Evolutionary conservation across 2,329 filamentous ascomycete species (phyloP), one percentile per base, ranked within the genome.

Genomic region (Septoria linicola): DNA sequence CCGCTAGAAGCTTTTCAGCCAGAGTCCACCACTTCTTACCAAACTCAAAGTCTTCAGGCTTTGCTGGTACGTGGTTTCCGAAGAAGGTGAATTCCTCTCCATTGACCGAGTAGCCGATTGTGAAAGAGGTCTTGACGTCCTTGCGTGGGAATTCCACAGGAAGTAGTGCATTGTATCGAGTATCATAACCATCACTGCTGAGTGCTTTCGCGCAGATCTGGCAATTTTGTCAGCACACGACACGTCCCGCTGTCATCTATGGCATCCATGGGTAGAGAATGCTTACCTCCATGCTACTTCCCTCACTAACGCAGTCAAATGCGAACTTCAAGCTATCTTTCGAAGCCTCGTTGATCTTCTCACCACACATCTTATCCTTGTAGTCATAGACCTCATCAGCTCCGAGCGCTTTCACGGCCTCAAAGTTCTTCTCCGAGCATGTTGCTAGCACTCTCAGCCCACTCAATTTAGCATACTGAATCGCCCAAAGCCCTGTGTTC

Each of bases 341-440:
- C 8, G 59, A 57, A 10, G 41, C 49, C n/a, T 52, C 46, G 2
- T 51, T 41, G 61, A 80, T 79, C 47, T 76, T 68, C 25, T 66
- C 63, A 1, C 69, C 68, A 19, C 68, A 68, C 13, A 68, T 68
- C 0, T 71, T 64, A 6, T 69, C 69, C 3, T 65, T 66, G 66
- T 80, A 80, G 63, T 80, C 72, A 53, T 77, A 77, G 10, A 71
- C 71, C 16, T 66, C 66, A 52, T 72, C 69, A 1, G 76, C 76
- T 14, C 78, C 78, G 3, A 75, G 65, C 2, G 55, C 59, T 34
- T 68, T 69, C 0, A 74, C 65, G 8, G 76, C 70, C 8, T 73
- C 70, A 60, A 74, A 75, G 59, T 76, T 77, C 39, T 64, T 67
- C 2, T 74, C 70, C 1, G 73, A 76, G 44, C 70, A 71, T 8